Conservation (phyloP, 2,329 filamentous ascomycete genomes). For the Coniosporium tulheliwenetii region DNA sequence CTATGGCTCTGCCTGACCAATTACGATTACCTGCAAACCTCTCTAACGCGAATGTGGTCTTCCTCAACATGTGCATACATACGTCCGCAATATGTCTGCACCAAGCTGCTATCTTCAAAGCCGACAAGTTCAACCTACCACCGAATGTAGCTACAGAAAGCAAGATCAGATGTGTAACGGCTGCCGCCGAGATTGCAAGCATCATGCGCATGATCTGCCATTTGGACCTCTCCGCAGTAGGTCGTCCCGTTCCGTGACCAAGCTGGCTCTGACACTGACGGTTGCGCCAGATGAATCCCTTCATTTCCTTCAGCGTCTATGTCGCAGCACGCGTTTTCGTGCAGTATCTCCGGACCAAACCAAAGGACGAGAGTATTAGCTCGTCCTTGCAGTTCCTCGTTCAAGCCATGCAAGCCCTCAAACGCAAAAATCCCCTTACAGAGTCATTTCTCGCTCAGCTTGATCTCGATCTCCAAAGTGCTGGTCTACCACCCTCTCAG, state of each 20-base stretch:
- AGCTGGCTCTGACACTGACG: not conserved
- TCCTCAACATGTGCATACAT: slow-evolving; percentile 93
- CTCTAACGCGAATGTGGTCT: slow-evolving; percentile 69
- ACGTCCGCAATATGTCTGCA: slow-evolving; percentile 96
- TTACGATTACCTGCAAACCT: slow-evolving; percentile 67
- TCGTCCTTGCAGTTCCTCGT: slow-evolving; percentile 84
- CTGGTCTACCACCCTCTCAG: slow-evolving; percentile 37
- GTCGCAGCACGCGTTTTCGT: slow-evolving; percentile 92
- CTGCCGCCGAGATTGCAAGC: slow-evolving; percentile 82
- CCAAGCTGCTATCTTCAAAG: slow-evolving; percentile 95
- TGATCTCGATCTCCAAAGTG: slow-evolving; percentile 74
- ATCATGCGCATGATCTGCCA: slow-evolving; percentile 95
- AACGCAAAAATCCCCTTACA: slow-evolving; percentile 75
- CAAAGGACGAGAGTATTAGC: slow-evolving; percentile 62
- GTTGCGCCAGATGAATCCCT: slow-evolving; percentile 69
- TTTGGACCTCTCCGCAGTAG: slow-evolving; percentile 66
- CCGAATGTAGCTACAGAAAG: slow-evolving; percentile 70
- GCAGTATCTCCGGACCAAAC: slow-evolving; percentile 88
- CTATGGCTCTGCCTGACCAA: slow-evolving; percentile 63
- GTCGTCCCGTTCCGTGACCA: slow-evolving; percentile 16
- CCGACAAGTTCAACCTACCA: slow-evolving; percentile 72
- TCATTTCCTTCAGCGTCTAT: slow-evolving; percentile 89
- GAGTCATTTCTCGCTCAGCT: slow-evolving; percentile 91
- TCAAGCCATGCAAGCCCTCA: slow-evolving; percentile 78
- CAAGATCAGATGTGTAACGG: slow-evolving; percentile 82